Percentiles rank a stretch among this genome's conserved stretches.
These are phyloP conservation scores for Trifolium dubium DNA, from an alignment of 306 rosid genomes.

Conservation along the genomic window DNA sequence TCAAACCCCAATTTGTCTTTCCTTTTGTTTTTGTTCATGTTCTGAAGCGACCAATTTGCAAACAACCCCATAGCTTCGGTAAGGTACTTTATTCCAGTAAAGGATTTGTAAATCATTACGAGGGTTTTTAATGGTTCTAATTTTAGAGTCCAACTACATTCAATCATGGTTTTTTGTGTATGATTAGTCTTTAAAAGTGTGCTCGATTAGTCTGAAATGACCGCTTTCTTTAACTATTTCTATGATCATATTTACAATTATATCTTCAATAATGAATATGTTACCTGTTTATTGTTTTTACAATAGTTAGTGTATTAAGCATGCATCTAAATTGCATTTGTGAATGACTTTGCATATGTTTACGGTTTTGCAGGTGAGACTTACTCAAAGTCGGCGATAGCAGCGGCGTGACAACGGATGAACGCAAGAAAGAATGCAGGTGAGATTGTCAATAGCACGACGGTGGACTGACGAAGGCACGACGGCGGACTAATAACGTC, in stretches of 20 bases:
- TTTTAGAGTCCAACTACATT: neutral
- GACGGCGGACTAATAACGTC: no score
- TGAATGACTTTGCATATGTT: neutral
- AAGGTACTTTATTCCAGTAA: neutral
- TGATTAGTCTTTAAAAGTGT: neutral
- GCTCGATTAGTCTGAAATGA: neutral
- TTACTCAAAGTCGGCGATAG: no score
- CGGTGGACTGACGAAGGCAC: no score
- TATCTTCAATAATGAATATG: neutral
- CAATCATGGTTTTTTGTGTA: neutral
- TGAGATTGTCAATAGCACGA: no score
- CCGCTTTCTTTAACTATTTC: neutral
- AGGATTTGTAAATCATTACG: neutral
- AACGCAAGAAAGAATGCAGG: no score
- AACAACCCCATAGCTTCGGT: no score
- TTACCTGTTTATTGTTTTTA: neutral
- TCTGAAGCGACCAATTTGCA: no score
- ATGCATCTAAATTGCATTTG: neutral
- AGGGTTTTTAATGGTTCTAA: neutral
- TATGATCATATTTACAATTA: no score
- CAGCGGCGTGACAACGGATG: no score
- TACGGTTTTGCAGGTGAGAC: no score
- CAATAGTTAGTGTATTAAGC: neutral
- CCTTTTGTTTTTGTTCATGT: no score
- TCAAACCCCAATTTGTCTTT: no score